A percentile compares a stretch with the other conserved stretches of the same genome.
Conservation (phyloP, 768 basidiomycete genomes). For the Hygrocybe coccinea region DNA sequence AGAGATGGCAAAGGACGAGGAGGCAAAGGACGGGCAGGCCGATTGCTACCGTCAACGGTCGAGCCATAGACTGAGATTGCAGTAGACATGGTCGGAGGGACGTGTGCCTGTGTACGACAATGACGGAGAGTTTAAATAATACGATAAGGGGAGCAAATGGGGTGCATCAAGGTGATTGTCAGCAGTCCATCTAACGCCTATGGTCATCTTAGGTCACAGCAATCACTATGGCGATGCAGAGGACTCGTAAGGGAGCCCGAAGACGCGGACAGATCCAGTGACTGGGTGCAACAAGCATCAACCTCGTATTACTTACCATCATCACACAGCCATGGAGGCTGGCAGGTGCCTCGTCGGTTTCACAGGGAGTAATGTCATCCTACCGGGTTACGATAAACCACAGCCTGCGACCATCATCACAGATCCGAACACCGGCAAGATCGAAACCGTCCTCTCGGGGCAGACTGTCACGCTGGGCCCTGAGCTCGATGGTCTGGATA, state of each 20-base stretch:
- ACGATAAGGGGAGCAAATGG: too few species aligned
- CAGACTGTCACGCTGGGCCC: constrained; percentile 19
- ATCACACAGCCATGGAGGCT: neutral
- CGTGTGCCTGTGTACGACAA: too few species aligned
- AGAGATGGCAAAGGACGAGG: constrained; percentile 47
- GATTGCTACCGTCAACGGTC: neutral
- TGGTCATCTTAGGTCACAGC: too few species aligned
- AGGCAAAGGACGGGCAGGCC: neutral
- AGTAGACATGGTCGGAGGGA: neutral
- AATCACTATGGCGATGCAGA: constrained; percentile 3
- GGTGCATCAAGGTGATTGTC: too few species aligned
- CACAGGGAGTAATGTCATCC: constrained; percentile 52
- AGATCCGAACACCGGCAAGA: constrained; percentile 53
- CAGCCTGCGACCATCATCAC: constrained; percentile 65
- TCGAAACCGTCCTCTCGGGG: constrained; percentile 42
- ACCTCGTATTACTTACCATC: too few species aligned
- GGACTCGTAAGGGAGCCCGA: constrained; percentile 14
- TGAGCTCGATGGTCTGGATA: constrained; percentile 25
- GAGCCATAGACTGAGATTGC: neutral
- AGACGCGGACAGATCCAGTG: too few species aligned
- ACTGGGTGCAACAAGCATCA: too few species aligned
- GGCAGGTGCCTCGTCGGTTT: constrained; percentile 30
- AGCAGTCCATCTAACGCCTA: too few species aligned
- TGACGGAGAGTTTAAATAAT: too few species aligned
- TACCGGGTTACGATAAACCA: constrained; percentile 45